Conservation (phyloP, 768 basidiomycete species). For the Omphalotus guepiniiformis region DNA sequence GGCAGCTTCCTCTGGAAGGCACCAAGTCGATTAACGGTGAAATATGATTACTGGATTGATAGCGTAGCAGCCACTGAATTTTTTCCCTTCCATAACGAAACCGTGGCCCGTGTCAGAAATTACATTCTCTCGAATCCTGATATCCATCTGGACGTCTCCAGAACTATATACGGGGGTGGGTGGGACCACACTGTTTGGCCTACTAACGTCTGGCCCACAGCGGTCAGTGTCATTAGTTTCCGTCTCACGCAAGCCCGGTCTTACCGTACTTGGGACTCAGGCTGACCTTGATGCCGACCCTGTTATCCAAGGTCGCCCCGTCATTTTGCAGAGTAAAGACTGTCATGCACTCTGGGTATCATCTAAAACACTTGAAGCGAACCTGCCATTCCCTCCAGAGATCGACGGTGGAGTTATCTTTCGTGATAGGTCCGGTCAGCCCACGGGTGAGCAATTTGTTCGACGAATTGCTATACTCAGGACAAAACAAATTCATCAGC, state of each 20-base stretch:
- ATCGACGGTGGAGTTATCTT: conserved; percentile 82
- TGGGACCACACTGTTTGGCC: conserved; percentile 90
- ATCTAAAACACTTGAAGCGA: conserved; percentile 47
- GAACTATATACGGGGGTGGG: conserved; percentile 75
- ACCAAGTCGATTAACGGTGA: conserved; percentile 56
- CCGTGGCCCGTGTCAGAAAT: conserved; percentile 54
- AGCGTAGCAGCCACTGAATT: too few species aligned
- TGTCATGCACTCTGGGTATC: conserved; percentile 90
- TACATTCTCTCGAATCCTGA: conserved; percentile 60
- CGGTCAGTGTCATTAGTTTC: conserved; percentile 39
- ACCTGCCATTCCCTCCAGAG: conserved; percentile 57
- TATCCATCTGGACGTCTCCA: conserved; percentile 49
- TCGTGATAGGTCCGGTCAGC: conserved; percentile 57
- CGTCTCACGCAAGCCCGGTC: too few species aligned
- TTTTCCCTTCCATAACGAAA: too few species aligned
- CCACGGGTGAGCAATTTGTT: conserved; percentile 52
- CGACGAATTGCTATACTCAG: not conserved
- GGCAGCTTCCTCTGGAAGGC: conserved; percentile 60
- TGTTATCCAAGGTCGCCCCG: conserved; percentile 60
- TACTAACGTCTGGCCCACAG: conserved; percentile 56
- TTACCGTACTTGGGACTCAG: too few species aligned
- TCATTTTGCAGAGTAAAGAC: conserved; percentile 82
- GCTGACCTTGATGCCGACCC: conserved; percentile 69
- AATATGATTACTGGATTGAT: too few species aligned
- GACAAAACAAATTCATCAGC: conserved; percentile 1